phyloP scores from a whole-genome alignment of 352 stramenopile genomes.

The Globisporangium mamillatum region DNA sequence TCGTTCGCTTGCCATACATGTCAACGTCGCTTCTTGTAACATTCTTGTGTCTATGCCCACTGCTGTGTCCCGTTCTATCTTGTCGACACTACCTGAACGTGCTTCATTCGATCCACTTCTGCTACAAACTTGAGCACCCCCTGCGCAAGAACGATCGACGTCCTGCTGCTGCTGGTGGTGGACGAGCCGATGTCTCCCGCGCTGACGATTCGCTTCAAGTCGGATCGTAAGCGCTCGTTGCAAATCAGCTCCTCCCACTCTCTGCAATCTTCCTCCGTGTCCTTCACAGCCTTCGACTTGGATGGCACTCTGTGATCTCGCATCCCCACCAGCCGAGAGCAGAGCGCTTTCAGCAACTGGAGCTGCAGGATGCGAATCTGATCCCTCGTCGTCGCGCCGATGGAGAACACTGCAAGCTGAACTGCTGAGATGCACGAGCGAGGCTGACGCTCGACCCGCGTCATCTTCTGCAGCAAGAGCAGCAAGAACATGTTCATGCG shows the following conservation, averaged over 20 bases:
- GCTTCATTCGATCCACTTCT: not conserved
- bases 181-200: conserved; percentile 9
- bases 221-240: conserved; percentile 47
- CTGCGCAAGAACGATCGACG: conserved; percentile 37
- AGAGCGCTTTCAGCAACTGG: conserved; percentile 48
- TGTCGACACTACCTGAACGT: not conserved
- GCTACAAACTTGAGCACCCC: conserved; percentile 34
- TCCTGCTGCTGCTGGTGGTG: conserved; percentile 28
- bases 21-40: not conserved
- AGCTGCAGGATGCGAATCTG: conserved; percentile 48
- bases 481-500: conserved; percentile 56
- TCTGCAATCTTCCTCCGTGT: conserved; percentile 19
- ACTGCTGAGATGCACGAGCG: conserved; percentile 23
- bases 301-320: conserved; percentile 12
- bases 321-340: conserved; percentile 27
- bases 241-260: conserved; percentile 35
- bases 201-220: conserved; percentile 37
- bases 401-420: conserved; percentile 40
- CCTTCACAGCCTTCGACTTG: not conserved
- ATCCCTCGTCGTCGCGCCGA: conserved; percentile 28
- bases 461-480: conserved; percentile 47
- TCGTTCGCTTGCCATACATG: not conserved
- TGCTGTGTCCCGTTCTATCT: not conserved
- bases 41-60: not conserved
- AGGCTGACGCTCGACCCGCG: conserved; percentile 5